phyloP scores from a whole-genome alignment of 2,329 filamentous ascomycete genomes.

The Westerdykella sp. region DNA sequence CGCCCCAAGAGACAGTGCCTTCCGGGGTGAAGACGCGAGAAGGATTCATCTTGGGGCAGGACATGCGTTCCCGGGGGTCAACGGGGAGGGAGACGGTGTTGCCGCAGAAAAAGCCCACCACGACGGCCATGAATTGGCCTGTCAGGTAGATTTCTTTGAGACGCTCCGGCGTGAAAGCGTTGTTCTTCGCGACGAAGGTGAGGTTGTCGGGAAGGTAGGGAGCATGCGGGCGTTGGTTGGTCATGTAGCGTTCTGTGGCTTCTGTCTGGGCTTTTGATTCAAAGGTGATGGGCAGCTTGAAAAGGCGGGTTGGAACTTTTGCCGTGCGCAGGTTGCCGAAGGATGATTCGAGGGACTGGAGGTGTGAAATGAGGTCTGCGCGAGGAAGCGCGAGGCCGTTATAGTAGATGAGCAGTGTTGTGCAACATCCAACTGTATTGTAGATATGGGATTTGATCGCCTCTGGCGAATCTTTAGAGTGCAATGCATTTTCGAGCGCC shows the following conservation, averaged over 20 bases:
- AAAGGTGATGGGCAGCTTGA: slow-evolving; percentile 42
- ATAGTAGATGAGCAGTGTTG: no score
- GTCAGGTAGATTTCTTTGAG: slow-evolving; percentile 48
- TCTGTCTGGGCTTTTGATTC: slow-evolving; percentile 41
- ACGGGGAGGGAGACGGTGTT: slow-evolving; percentile 49
- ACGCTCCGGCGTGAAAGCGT: slow-evolving; percentile 46
- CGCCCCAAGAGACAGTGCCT: slow-evolving; percentile 52
- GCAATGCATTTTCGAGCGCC: no score
- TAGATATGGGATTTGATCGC: no score
- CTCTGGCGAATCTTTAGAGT: no score
- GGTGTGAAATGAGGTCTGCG: no score
- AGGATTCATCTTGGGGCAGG: slow-evolving; percentile 53
- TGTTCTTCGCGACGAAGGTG: slow-evolving; percentile 52
- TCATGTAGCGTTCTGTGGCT: slow-evolving; percentile 55
- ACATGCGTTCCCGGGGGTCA: slow-evolving; percentile 50
- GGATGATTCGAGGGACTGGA: no score
- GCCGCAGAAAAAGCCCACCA: slow-evolving; percentile 52
- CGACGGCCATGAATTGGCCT: slow-evolving; percentile 47
- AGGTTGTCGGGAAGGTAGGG: slow-evolving; percentile 59
- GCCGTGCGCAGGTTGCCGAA: no score
- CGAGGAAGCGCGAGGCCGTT: no score
- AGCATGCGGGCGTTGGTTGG: slow-evolving; percentile 55
- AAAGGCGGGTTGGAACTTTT: slow-evolving; percentile 10
- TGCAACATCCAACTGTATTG: no score
- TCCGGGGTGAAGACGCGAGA: slow-evolving; percentile 52